A percentile compares a stretch with the other conserved stretches of the same genome.
Evolutionary conservation across 2,329 filamentous ascomycete species (phyloP).

Genomic region (Colletotrichum sp.): DNA sequence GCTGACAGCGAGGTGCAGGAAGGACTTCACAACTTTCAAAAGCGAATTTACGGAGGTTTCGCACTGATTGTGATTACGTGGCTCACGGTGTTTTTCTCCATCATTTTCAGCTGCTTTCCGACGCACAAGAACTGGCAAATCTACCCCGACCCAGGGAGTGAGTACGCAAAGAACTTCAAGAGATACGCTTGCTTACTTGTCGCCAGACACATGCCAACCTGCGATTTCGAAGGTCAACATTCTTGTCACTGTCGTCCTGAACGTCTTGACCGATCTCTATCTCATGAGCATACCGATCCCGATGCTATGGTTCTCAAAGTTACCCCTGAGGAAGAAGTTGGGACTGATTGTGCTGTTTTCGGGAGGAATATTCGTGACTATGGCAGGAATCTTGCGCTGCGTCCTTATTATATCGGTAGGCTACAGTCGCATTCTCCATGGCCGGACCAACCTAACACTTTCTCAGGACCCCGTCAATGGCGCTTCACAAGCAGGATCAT

Average conservation of each 20-base stretch:
- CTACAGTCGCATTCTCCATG: not conserved
- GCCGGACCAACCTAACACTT: not conserved
- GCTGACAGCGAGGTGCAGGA: not conserved
- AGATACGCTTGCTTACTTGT: constrained; percentile 37
- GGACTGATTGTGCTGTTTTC: constrained; percentile 43
- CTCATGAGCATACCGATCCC: constrained; percentile 24
- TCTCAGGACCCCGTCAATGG: constrained; percentile 14
- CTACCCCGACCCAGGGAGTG: constrained; percentile 55
- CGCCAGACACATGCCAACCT: constrained; percentile 24
- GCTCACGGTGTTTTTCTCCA: constrained; percentile 47
- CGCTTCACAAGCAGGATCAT: constrained; percentile 12
- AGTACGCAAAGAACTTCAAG: constrained; percentile 21
- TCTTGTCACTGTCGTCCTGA: constrained; percentile 20
- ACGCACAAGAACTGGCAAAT: constrained; percentile 58
- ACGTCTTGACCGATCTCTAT: constrained; percentile 25
- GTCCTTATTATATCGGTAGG: constrained; percentile 32
- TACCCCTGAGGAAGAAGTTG: constrained; percentile 32
- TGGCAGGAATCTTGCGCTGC: constrained; percentile 41
- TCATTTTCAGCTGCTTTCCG: constrained; percentile 53
- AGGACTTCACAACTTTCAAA: constrained; percentile 24
- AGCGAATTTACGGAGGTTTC: constrained; percentile 49
- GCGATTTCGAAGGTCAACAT: constrained; percentile 23
- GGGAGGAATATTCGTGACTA: constrained; percentile 44
- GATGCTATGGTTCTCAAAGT: constrained; percentile 29
- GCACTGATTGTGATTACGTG: constrained; percentile 48